Evolutionary conservation across 2,329 filamentous ascomycete genomes (phyloP).

Genomic region (Aspergillus oerlinghausenensis): DNA sequence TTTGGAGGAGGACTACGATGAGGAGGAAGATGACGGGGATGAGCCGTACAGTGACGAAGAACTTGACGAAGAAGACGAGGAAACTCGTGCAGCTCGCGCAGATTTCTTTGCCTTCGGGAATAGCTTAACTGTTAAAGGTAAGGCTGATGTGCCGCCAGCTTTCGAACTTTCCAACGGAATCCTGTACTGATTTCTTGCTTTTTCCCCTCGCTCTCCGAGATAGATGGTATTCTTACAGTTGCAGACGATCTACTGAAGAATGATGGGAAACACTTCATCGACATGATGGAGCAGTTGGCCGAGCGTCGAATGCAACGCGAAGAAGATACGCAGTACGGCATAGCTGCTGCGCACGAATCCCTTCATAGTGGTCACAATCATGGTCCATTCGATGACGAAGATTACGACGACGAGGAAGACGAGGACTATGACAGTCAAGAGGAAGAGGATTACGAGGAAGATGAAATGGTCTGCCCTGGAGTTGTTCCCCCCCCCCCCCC

Average conservation of each 20-base stretch:
- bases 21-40: conserved; percentile 63
- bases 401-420: conserved; percentile 72
- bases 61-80: conserved; percentile 55
- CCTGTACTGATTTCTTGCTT: conserved; percentile 37
- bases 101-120: conserved; percentile 98
- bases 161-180: conserved; percentile 10
- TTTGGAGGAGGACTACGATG: conserved; percentile 54
- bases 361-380: conserved; percentile 70
- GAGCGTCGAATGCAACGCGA: conserved; percentile 96
- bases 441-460: conserved; percentile 61
- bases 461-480: conserved; percentile 53
- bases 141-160: conserved; percentile 16
- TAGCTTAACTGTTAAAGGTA: conserved; percentile 88
- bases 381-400: conserved; percentile 69
- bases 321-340: conserved; percentile 73
- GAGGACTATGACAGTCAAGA: conserved; percentile 60
- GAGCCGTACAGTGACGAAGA: conserved; percentile 64
- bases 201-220: conserved; percentile 34
- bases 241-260: conserved; percentile 98
- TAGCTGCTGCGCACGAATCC: conserved; percentile 54
- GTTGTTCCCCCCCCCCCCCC: conserved; percentile 3
- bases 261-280: conserved; percentile 98
- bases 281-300: conserved; percentile 99
- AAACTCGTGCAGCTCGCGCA: conserved; percentile 60
- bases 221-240: conserved; percentile 93